Base-by-base conservation (phyloP, 495 filamentous ascomycete genomes). In the Patellaria atrata region DNA sequence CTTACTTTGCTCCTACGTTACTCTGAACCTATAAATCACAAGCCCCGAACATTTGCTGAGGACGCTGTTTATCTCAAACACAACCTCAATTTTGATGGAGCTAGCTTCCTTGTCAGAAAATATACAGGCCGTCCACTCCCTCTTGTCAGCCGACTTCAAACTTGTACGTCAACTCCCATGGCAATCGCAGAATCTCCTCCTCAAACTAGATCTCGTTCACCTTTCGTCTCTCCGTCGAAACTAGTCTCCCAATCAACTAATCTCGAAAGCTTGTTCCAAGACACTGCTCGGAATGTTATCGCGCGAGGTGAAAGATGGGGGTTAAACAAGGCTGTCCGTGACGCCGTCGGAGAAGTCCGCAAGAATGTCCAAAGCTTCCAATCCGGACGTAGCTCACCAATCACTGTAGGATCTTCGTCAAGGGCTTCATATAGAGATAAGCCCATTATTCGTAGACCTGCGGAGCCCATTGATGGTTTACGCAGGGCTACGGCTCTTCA, bases 261-360 rank as follows among this genome's bases (percentile, higher is more conserved):
- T 3, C 62, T 94, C 11, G 87, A 96, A 54, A 60, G 68, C 0
- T 52, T 97, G 1, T 63, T 97, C 22, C 81, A 87, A 47, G 82
- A 84, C 24, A 84, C 89, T 9, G 85, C 87, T 3, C 77, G 78
- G 46, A 76, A 75, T 24, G 74, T 96, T 11, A 72, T 92, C 35
- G 74, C 80, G 30, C 72, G 77, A 6, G 75, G 86, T 25, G 86
- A 94, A 50, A 71, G 75, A 37, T 82, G 87, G 56, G 84, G 87
- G 3, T 77, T 96, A 20, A 84, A 84, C 42, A 82, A 85, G 55
- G 84, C 82, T 8, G 78, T 97, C 8, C 75, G 86, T 13, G 85
- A 87, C 40, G 87, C 89, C 3, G 72, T 93, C 36, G 81, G 68
- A 10, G 85, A 94, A 59, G 80, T 87, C 2, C 70, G 66, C 42